These are phyloP conservation scores for Syncephalastrum sp. DNA, from an alignment of 371 early-diverging fungal genomes.

Conservation along the genomic window DNA sequence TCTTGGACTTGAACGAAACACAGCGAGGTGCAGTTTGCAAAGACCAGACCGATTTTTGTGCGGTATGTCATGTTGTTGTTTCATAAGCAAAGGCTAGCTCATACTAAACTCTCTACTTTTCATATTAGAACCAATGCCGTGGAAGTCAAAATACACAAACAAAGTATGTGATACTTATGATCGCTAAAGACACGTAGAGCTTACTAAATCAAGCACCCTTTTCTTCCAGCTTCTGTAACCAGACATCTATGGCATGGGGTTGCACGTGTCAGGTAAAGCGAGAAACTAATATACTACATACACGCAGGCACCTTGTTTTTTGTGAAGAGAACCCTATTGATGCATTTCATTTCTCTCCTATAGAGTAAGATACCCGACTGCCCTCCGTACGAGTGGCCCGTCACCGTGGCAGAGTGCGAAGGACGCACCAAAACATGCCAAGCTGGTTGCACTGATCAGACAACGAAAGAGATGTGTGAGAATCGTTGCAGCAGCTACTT, in stretches of 20 bases:
- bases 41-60: conserved; percentile 7
- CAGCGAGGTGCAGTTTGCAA: conserved; percentile 1
- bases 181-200: too few species aligned
- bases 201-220: too few species aligned
- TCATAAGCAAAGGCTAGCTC: too few species aligned
- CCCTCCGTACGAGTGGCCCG: conserved; percentile 43
- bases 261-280: conserved; percentile 36
- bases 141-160: too few species aligned
- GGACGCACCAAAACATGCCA: conserved; percentile 25
- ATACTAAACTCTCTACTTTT: too few species aligned
- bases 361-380: conserved; percentile 32
- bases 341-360: neutral
- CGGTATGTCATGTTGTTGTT: neutral
- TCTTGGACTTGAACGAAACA: conserved; percentile 6
- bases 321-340: neutral
- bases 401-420: conserved; percentile 29
- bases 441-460: conserved; percentile 18
- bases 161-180: too few species aligned
- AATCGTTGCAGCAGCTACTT: conserved; percentile 18
- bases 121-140: too few species aligned
- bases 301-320: too few species aligned
- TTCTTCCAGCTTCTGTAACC: conserved; percentile 19
- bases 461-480: conserved; percentile 13
- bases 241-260: conserved; percentile 43
- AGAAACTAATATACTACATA: conserved; percentile 1